Base-by-base conservation (phyloP, 352 stramenopile species). In the Phytophthora pistaciae region DNA sequence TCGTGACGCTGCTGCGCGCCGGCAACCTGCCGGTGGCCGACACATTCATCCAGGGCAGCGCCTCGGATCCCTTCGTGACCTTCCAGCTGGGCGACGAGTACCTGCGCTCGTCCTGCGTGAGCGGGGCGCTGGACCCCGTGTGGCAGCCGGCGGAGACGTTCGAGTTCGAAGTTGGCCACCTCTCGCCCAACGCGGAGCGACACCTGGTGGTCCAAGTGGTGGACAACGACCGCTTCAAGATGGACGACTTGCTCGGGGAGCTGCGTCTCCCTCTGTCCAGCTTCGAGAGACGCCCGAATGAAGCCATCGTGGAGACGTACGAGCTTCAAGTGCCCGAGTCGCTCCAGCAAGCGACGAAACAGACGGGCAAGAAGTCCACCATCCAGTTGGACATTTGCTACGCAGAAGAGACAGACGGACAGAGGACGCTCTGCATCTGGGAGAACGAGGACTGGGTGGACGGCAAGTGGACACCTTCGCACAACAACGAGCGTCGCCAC, bases 71-170 rank as follows among this genome's bases (percentile, higher is more conserved):
- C 61, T 95, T 91, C 70, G 88, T 95, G 38, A 77, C 75, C 6
- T 70, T 95, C 53, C 66, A 85, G 62, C 50, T 95, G 27, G 80
- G 82, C 21, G 72, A 81, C 38, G 75, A 90, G 62, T 72, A 72
- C 31, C 63, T 88, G 56, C 76, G 82, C 60, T 91, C 79, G 49
- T 83, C 84, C 16, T 84, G 73, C 42, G 80, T 87, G 61, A 78
- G 68, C 55, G 78, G 77, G 23, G 61, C 57, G 38, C 71, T 95
- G 21, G 80, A 93, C 42, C 88, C 88, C 5, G 84, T 85, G 56
- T 95, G 88, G 88, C 77, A 87, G n/a, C 87, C 87, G 11, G 75
- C 84, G 9, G 84, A 95, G 72, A 82, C 73, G 21, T 93, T 93
- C 63, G 85, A 91, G 68, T 93, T 95, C 56, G 77, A 87, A 11